These are phyloP conservation scores for Erodium texanum DNA, from an alignment of 441 rosid species.

Conservation along the genomic window DNA sequence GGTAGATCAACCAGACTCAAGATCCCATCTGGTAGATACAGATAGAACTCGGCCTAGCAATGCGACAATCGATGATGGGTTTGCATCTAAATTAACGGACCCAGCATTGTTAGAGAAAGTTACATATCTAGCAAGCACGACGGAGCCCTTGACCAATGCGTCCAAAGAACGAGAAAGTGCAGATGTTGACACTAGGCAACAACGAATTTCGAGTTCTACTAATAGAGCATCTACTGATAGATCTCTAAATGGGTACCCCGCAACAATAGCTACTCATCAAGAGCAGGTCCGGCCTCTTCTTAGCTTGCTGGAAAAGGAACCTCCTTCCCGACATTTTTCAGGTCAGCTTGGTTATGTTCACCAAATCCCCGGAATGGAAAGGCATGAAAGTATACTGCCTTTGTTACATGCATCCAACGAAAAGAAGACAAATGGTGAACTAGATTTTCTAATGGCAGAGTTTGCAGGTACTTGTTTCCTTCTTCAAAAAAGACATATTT, in stretches of 20 bases:
- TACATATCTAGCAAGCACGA: slow-evolving; percentile 27
- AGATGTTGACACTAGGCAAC: slow-evolving; percentile 51
- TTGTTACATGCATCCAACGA: slow-evolving; percentile 69
- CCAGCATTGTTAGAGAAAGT: slow-evolving; percentile 32
- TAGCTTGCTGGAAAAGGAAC: slow-evolving; percentile 96
- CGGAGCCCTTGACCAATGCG: slow-evolving; percentile 25
- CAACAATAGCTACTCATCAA: slow-evolving; percentile 35
- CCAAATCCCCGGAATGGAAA: slow-evolving; percentile 70
- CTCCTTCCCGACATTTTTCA: slow-evolving; percentile 76
- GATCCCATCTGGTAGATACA: slow-evolving; percentile 31
- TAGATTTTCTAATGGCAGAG: slow-evolving; percentile 83
- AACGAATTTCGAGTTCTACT: slow-evolving; percentile 34
- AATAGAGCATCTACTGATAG: slow-evolving; percentile 62
- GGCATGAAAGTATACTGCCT: slow-evolving; percentile 81
- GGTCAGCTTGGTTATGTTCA: slow-evolving; percentile 83
- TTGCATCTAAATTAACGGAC: slow-evolving; percentile 31
- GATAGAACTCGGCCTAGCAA: slow-evolving; percentile 61
- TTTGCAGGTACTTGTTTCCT: slow-evolving; percentile 57
- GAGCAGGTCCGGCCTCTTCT: slow-evolving; percentile 96
- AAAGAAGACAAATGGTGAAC: slow-evolving; percentile 78
- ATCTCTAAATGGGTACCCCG: slow-evolving; percentile 59
- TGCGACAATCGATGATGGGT: slow-evolving; percentile 37
- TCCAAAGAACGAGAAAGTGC: slow-evolving; percentile 34
- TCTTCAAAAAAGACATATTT: neutral
- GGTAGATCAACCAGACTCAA: slow-evolving; percentile 54